A percentile compares a stretch with the other conserved stretches of the same genome.
Evolutionary conservation across 2,329 filamentous ascomycete species (phyloP).

Genomic region (Tolypocladium tropicale): DNA sequence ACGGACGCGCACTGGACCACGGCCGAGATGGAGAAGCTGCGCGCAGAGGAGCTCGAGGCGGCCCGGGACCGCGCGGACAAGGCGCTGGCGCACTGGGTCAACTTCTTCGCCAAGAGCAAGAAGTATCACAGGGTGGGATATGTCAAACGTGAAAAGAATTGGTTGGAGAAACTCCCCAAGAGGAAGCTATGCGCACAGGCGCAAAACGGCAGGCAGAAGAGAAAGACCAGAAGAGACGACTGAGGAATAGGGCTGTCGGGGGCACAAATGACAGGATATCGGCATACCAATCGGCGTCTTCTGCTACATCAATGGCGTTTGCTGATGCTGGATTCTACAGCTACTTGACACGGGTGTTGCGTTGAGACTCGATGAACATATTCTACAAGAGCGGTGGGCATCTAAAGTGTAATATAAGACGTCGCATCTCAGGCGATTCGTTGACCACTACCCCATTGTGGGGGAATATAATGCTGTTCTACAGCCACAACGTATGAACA

Average conservation of each 20-base stretch:
- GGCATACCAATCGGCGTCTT: neutral
- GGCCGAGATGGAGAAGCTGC: slow-evolving; percentile 40
- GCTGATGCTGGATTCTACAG: neutral
- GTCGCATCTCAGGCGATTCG: neutral
- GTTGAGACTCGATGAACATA: neutral
- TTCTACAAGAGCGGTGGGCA: neutral
- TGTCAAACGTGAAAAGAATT: slow-evolving; percentile 51
- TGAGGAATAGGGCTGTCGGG: neutral
- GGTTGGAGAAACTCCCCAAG: slow-evolving; percentile 51
- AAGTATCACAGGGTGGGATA: slow-evolving; percentile 76
- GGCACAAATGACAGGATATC: neutral
- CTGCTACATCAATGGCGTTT: neutral
- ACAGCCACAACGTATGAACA: neutral
- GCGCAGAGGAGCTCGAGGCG: slow-evolving; percentile 51
- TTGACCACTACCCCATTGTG: neutral
- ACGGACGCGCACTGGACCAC: slow-evolving; percentile 50
- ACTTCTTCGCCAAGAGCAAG: slow-evolving; percentile 68
- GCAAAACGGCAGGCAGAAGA: slow-evolving; percentile 42
- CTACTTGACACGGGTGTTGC: neutral
- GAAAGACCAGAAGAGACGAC: slow-evolving; percentile 23
- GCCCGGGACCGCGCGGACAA: slow-evolving; percentile 57
- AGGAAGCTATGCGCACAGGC: slow-evolving; percentile 63
- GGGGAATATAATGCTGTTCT: neutral
- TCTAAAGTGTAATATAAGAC: neutral
- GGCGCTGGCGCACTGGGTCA: slow-evolving; percentile 69